Evolutionary conservation across 495 filamentous ascomycete species (phyloP), one percentile per base, ranked within the genome.

Genomic region (Xylaria intraflava): DNA sequence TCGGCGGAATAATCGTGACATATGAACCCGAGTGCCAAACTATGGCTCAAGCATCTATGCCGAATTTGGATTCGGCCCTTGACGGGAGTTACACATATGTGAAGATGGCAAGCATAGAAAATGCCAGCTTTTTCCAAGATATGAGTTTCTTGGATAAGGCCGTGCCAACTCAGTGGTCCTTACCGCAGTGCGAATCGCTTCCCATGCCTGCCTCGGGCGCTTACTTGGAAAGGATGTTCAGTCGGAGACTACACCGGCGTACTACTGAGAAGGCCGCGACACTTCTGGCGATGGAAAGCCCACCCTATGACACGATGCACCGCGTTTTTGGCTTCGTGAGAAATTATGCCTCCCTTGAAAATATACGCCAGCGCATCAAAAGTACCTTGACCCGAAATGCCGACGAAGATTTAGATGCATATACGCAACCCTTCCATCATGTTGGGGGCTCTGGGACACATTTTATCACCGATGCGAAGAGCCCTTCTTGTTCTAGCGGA

Each of bases 401-500:
- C 5, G 65, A 71, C 7, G 79, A 84, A 19, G 68, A 70, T 3
- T 69, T 91, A 10, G 74, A 82, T 46, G 68, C 75, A 53, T 85
- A 77, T 76, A 65, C 76, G n/a, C 72, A 79, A 16, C 84, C 85
- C 2, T 84, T 86, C 33, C 74, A 83, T 31, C 69, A 81, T 44
- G 70, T 89, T 40, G 86, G 86, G 12, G 86, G 85, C 3, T 80
- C 86, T 2, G 86, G 85, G 0, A 84, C 81, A 1, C 83, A 85
- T 56, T 84, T 83, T 56, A 36, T 50, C 20, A 22, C 29, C 11
- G 50, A 39, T n/a, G 48, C 14, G 17, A 53, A 59, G 23, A 49
- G 43, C 14, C 10, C 20, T 24, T 68, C 75, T 1, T 67, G 65
- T 42, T 53, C 54, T 3, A 48, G 66, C 22, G 68, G 51, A 0